These are phyloP conservation scores for Fraxinus pennsylvanica DNA, from an alignment of 257 asterid genomes.

Conservation along the genomic window DNA sequence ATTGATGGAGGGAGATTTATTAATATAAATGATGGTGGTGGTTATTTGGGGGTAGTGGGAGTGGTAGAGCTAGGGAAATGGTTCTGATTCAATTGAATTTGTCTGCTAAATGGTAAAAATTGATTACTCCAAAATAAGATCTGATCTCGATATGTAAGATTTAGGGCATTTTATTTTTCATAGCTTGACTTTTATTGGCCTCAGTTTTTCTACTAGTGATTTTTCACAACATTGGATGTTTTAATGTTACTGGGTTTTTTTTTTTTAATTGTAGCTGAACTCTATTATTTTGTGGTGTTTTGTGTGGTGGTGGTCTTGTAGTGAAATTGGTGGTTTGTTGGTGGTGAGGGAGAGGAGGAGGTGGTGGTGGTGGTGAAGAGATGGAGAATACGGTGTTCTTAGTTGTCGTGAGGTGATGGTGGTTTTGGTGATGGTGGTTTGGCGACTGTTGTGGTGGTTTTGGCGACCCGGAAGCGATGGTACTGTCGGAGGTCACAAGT, in stretches of 20 bases:
- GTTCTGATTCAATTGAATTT: slow-evolving; percentile 49
- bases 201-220: neutral
- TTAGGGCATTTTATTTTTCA: slow-evolving; percentile 1
- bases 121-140: slow-evolving; percentile 5
- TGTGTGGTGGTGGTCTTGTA: no score
- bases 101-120: slow-evolving; percentile 51
- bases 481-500: no score
- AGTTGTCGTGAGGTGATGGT: no score
- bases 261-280: no score
- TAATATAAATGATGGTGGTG: slow-evolving; percentile 29
- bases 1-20: slow-evolving; percentile 43
- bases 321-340: no score
- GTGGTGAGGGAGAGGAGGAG: no score
- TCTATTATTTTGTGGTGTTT: no score
- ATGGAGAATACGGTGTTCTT: no score
- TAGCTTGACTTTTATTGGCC: slow-evolving; percentile 7
- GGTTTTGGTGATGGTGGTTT: no score
- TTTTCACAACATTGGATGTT: neutral
- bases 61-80: slow-evolving; percentile 53
- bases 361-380: no score
- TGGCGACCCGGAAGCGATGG: no score
- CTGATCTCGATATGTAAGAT: neutral
- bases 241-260: neutral
- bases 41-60: slow-evolving; percentile 47
- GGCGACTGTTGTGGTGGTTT: no score